Base-by-base conservation (phyloP, 164 flowering plant species). In the Vitis riparia region DNA sequence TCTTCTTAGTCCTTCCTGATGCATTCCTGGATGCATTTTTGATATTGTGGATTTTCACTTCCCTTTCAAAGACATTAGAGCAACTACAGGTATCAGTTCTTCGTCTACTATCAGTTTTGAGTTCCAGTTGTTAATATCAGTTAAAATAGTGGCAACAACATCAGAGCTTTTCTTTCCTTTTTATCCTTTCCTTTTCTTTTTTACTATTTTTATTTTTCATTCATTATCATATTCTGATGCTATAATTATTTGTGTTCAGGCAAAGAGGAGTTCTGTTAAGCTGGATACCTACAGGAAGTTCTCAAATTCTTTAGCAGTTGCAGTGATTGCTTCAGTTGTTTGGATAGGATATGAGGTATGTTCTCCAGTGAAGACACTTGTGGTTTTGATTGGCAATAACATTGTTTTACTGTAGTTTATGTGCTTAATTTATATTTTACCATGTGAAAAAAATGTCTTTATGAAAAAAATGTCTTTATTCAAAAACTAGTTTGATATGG, bases 311-410 rank as follows among this genome's bases (percentile, higher is more conserved):
- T 82, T 95, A 63, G 88, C 85, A 53, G 77, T 88, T 17, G 73
- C 89, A 44, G 98, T 92, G 62, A 72, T 92, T 83, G 91, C 86
- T 78, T 95, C 99, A 19, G 94, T 91, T 81, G 83, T 81, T 67
- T 95, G 99, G 99, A 91, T 92, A 71, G 86, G 79, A 23, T 92
- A 88, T 78, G 98, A 95, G 99, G 99, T 94, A 85, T 68, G 68
- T 62, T 9, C 27, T 59, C 63, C 23, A 29, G 44, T 37, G 44
- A 37, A 37, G 44, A 37, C 7, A 1, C 44, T 5, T 37, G 7
- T 37, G 5, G 11, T 66, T 3, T 32, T 52, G 52, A 50, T 63
- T 12, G 66, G 14, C 66, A 44, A 5, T 48, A 48, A 49, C 16
- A 11, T 63, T 61, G 44, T 13, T 32, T 47, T 44, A 3, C 48